A percentile compares a stretch with the other conserved stretches of the same genome.
phyloP scores from a whole-genome alignment of 2,329 filamentous ascomycete genomes.

The Calonectria ilicicola region DNA sequence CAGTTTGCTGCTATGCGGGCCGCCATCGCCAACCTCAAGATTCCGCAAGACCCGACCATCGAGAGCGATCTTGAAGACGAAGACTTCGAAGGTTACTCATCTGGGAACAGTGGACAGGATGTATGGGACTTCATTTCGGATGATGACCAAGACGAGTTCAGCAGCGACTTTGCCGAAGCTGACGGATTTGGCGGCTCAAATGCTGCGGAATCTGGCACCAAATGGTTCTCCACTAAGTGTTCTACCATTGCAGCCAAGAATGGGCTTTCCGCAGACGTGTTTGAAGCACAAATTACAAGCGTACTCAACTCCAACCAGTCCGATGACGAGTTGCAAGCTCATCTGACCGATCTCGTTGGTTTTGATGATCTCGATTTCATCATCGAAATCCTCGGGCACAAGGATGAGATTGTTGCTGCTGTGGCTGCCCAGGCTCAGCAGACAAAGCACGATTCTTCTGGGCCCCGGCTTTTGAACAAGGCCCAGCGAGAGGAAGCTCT shows the following conservation, averaged over 20 bases:
- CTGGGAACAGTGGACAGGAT: slow-evolving; percentile 77
- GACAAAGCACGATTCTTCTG: slow-evolving; percentile 52
- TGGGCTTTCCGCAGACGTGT: slow-evolving; percentile 75
- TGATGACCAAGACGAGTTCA: slow-evolving; percentile 73
- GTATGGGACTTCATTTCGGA: slow-evolving; percentile 94
- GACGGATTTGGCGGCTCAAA: slow-evolving; percentile 44
- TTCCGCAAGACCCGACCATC: slow-evolving; percentile 55
- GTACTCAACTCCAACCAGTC: slow-evolving; percentile 75
- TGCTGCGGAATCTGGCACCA: slow-evolving; percentile 61
- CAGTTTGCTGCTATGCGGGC: slow-evolving; percentile 89
- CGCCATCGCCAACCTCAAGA: slow-evolving; percentile 79
- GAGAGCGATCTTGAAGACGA: slow-evolving; percentile 71
- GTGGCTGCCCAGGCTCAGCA: slow-evolving; percentile 48
- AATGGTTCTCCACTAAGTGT: slow-evolving; percentile 82
- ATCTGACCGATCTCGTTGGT: slow-evolving; percentile 88
- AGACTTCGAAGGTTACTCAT: slow-evolving; percentile 67
- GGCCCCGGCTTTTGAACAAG: slow-evolving; percentile 74
- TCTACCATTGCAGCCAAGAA: slow-evolving; percentile 73
- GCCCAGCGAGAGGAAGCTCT: slow-evolving; percentile 84
- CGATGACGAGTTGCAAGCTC: slow-evolving; percentile 92
- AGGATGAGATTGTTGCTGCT: slow-evolving; percentile 72
- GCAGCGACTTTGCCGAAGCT: slow-evolving; percentile 72
- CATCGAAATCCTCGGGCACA: slow-evolving; percentile 86
- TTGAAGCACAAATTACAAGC: slow-evolving; percentile 82
- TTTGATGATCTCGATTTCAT: slow-evolving; percentile 95